Evolutionary conservation across 257 asterid species (phyloP).

Genomic region (Capsicum pubescens): DNA sequence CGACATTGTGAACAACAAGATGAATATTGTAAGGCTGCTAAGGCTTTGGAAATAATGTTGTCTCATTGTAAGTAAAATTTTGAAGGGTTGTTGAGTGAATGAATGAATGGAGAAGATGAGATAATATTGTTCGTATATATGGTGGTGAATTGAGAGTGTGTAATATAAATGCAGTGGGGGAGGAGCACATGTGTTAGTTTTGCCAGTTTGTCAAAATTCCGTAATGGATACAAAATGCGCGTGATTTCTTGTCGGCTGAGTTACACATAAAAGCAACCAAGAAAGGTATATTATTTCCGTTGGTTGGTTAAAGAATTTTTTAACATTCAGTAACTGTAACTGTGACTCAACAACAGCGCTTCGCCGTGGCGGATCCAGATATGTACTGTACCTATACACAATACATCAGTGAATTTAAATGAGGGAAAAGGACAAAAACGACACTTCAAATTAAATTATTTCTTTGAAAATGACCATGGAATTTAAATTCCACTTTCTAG

Average conservation of each 20-base stretch:
- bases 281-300: constrained; percentile 19
- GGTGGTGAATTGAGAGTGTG: not conserved
- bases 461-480: too few relatives aligned
- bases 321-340: not conserved
- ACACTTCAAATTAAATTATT: too few relatives aligned
- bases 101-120: not conserved
- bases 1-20: not conserved
- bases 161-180: not conserved
- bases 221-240: not conserved
- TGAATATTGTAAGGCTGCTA: too few relatives aligned
- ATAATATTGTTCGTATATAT: not conserved
- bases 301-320: not conserved
- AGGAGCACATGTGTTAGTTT: not conserved
- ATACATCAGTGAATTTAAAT: too few relatives aligned
- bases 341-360: not conserved
- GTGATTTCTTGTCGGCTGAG: constrained; percentile 28
- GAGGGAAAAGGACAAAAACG: too few relatives aligned
- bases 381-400: too few relatives aligned
- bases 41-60: too few relatives aligned
- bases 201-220: constrained; percentile 13
- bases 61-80: too few relatives aligned
- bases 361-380: too few relatives aligned
- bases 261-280: not conserved
- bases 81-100: too few relatives aligned
- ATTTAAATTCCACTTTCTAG: too few relatives aligned